Evolutionary conservation across 345 rosid genomes (phyloP), one percentile per base, ranked within the genome.

Genomic region (Boechera retrofracta): DNA sequence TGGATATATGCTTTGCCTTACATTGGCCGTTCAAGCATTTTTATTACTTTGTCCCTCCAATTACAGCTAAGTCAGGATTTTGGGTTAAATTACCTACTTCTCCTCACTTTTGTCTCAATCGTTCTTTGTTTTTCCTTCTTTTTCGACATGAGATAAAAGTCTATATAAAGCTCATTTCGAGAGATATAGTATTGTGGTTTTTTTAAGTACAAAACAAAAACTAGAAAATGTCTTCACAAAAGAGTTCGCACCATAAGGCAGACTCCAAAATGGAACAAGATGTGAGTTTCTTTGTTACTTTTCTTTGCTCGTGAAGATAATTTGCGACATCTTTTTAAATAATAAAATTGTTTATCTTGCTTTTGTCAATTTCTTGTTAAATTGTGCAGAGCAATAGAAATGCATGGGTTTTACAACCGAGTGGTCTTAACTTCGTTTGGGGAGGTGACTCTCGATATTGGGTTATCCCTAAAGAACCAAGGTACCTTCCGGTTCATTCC

Each of bases 381-480:
- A 51, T 32, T 76, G 64, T 29, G 64, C 48, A 68, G 75, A 21
- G 15, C 31, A 61, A 68, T 31, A 39, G 48, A 76, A 41, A 76
- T 51, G 29, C 69, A 32, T 68, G 75, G 75, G 61, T 61, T 41
- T 31, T 31, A 6, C 55, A 76, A 59, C 79, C 79, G 21, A 76
- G n/a, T 51, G 63, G 57, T 68, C 79, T 76, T 39, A 76, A 69
- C 45, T 69, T 39, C 45, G 74, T 69, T 21, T 76, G 79, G 79
- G 79, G 79, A 69, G 79, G 79, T 69, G 75, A 76, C 55, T 76
- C 67, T 1, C 21, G 73, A 28, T 78, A 78, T 57, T 78, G 81
- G 81, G 52, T 78, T 39, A 51, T 77, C 51, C 77, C 73, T 48
- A 78, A 21, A 52, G 77, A 72, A 65, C 77, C 72, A 58, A 5